Base-by-base conservation (phyloP, 148 eudicot genomes). In the Oxyria digyna region DNA sequence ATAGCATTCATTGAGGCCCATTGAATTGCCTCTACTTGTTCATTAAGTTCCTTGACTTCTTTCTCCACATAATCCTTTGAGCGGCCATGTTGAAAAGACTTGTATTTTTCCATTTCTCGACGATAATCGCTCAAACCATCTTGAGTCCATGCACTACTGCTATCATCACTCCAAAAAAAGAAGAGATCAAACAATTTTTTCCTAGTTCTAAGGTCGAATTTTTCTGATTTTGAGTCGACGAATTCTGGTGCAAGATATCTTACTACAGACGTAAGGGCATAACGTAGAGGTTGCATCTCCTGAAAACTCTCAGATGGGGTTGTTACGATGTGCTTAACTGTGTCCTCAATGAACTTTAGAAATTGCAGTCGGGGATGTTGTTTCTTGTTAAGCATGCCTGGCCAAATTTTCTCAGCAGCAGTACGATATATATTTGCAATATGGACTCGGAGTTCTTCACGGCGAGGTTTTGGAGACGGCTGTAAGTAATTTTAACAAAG, bases 1-100 rank as follows among this genome's bases (percentile, higher is more conserved):
- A 94, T 85, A 66, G 96, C 99, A 72, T 91, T 87, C 89, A 94
- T 81, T 65, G 99, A 91, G n/a, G 97, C 96, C 97, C 97, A 87
- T 68, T 91, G 99, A 73, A 94, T 94, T 40, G 97, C 97, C 71
- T 94, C 99, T 18, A 91, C 89, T 79, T 94, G 99, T 75, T 94
- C 99, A 69, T 74, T 80, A 75, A 94, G 71, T 77, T 94, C 99
- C 78, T 88, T 94, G 70, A 90, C 96, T 18, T 46, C n/a, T 76
- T 87, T 91, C 69, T 91, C 99, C 15, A 87, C 82, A 59, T 96
- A 94, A 83, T 94, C 99, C 80, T 94, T 94, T 21, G 97, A 91
- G 37, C 96, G 88, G 52, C 83, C 62, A 71, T 91, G 97, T 81
- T 87, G 99, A 33, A 89, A 78, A 67, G 96, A 88, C 74, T 94